These are phyloP conservation scores for Tolypocladium guangdongense DNA, from an alignment of 2,329 filamentous ascomycete genomes.

Conservation along the genomic window DNA sequence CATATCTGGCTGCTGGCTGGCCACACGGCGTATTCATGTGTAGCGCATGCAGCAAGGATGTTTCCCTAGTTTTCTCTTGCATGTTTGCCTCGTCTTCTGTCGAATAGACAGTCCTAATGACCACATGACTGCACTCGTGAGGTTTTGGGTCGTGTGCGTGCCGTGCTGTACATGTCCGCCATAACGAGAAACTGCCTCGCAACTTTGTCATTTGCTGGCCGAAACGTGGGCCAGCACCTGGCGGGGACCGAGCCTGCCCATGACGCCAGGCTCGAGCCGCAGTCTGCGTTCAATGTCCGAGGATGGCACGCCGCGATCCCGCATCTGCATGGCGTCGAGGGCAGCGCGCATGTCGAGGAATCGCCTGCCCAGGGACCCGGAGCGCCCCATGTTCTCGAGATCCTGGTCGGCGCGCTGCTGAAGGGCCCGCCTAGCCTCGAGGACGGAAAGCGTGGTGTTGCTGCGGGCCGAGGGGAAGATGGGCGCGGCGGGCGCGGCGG, in stretches of 20 bases:
- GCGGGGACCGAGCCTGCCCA: constrained; percentile 31
- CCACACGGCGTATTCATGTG: not conserved
- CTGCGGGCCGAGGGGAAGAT: constrained; percentile 18
- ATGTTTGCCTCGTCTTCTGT: not conserved
- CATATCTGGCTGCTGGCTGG: not conserved
- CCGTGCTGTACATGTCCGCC: not conserved
- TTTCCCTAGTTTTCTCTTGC: not conserved
- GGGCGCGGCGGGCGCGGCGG: constrained; percentile 13
- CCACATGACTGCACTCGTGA: not conserved
- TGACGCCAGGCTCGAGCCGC: constrained; percentile 32
- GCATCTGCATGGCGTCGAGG: constrained; percentile 33
- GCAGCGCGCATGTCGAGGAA: constrained; percentile 38
- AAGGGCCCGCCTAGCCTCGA: constrained; percentile 35
- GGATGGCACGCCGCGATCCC: constrained; percentile 25
- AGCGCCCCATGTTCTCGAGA: constrained; percentile 26
- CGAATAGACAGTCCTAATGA: constrained; percentile 1
- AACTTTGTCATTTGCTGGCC: constrained; percentile 1
- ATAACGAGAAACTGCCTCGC: not conserved
- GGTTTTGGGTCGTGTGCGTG: not conserved
- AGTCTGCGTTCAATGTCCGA: constrained; percentile 35
- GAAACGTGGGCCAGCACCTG: constrained; percentile 28
- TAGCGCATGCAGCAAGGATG: not conserved
- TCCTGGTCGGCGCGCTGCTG: constrained; percentile 33
- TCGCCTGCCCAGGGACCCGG: constrained; percentile 23
- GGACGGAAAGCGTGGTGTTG: constrained; percentile 37